phyloP scores from a whole-genome alignment of 257 asterid genomes.

The Solanum clarkiae region DNA sequence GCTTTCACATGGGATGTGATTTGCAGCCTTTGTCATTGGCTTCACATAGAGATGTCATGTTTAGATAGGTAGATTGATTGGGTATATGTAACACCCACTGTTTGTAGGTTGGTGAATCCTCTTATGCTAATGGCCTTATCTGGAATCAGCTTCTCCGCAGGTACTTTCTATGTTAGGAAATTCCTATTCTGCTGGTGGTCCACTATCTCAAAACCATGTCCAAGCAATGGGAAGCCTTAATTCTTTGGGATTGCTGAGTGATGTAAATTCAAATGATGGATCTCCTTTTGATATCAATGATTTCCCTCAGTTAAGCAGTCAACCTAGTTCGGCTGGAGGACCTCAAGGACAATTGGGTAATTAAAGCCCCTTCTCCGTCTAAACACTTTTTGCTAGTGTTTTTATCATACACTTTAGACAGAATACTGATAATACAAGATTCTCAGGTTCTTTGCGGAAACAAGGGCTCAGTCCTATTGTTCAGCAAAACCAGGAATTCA shows the following conservation, averaged over 20 bases:
- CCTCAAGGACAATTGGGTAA: constrained; percentile 77
- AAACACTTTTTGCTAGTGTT: not conserved
- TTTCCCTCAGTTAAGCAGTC: constrained; percentile 79
- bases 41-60: not conserved
- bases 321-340: constrained; percentile 71
- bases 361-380: not conserved
- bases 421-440: not conserved
- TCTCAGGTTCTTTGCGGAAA: constrained; percentile 68
- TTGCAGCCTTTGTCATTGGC: not conserved
- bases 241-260: constrained; percentile 56
- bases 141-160: constrained; percentile 67
- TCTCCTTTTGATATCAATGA: constrained; percentile 69
- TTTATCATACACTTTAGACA: not conserved
- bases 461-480: constrained; percentile 48
- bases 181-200: constrained; percentile 68
- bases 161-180: constrained; percentile 69
- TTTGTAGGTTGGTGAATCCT: not conserved
- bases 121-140: constrained; percentile 5
- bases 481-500: constrained; percentile 90
- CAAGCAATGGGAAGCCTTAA: constrained; percentile 57
- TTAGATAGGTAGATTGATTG: not conserved
- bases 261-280: constrained; percentile 51
- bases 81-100: not conserved
- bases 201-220: constrained; percentile 66
- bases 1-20: not conserved